Conservation (phyloP, 83 land plant species). For the Isoetes engelmannii region DNA sequence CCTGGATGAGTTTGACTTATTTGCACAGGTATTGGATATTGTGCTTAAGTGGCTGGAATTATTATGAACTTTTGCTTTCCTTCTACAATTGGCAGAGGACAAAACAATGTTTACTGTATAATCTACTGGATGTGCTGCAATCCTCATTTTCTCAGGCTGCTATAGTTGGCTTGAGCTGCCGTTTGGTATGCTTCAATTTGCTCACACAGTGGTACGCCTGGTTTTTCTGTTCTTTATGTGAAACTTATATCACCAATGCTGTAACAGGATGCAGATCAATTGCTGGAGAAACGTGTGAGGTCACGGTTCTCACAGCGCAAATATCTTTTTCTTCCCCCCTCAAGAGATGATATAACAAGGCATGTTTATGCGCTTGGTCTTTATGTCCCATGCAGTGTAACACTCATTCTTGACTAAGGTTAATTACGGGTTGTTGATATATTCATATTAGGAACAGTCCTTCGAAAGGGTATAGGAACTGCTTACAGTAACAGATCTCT, state of each 20-base stretch:
- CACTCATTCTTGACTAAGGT: no score
- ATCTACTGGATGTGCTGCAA: slow-evolving; percentile 87
- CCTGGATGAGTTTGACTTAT: slow-evolving; percentile 90
- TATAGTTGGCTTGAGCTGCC: slow-evolving; percentile 83
- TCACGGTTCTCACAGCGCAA: slow-evolving; percentile 96
- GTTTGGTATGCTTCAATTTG: slow-evolving; percentile 50
- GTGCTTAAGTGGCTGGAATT: no score
- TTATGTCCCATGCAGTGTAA: no score
- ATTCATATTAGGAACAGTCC: no score
- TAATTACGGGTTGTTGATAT: no score
- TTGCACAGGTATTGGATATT: slow-evolving; percentile 63
- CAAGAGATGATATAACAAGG: slow-evolving; percentile 52
- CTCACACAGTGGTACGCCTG: background rate
- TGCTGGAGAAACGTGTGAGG: slow-evolving; percentile 90
- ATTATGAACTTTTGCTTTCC: no score
- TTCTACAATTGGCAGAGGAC: slow-evolving; percentile 29
- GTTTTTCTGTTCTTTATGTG: background rate
- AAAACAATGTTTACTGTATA: slow-evolving; percentile 85
- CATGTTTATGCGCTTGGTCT: slow-evolving; percentile 9
- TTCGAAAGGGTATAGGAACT: no score
- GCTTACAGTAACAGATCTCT: no score
- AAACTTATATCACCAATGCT: no score
- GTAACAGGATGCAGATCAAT: slow-evolving; percentile 92
- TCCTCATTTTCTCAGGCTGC: slow-evolving; percentile 77
- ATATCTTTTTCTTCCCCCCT: slow-evolving; percentile 75